Evolutionary conservation across 176 grass and related monocot genomes (phyloP).

Genomic region (Zoysia pacifica): DNA sequence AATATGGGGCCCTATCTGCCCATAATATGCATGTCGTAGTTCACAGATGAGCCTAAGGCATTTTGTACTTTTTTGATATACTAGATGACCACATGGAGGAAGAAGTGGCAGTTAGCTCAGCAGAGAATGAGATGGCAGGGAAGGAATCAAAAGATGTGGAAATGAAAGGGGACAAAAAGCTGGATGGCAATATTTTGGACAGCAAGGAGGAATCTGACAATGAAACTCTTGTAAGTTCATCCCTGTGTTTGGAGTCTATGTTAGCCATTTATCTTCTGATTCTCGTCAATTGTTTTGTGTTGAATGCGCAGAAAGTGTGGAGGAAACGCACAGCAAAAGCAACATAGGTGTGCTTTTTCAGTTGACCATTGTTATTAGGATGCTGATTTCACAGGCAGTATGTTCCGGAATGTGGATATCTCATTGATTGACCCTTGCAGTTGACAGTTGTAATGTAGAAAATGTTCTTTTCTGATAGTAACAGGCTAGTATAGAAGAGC

Average conservation of each 20-base stretch:
- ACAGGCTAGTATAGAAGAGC: slow-evolving; percentile 58
- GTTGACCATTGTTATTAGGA: slow-evolving; percentile 58
- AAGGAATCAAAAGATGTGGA: slow-evolving; percentile 25
- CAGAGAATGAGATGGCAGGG: slow-evolving; percentile 35
- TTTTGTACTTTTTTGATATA: slow-evolving; percentile 25
- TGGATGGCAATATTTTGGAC: slow-evolving; percentile 39
- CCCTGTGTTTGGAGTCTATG: not conserved
- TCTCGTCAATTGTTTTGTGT: slow-evolving; percentile 27
- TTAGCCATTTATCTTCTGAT: slow-evolving; percentile 21
- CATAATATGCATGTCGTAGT: slow-evolving; percentile 22
- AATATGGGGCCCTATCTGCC: not conserved
- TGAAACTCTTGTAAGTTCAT: slow-evolving; percentile 75
- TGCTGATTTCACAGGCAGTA: slow-evolving; percentile 51
- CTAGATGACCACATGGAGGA: slow-evolving; percentile 52
- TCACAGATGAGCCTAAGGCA: slow-evolving; percentile 2
- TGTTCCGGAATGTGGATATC: slow-evolving; percentile 47
- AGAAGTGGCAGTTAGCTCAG: slow-evolving; percentile 31
- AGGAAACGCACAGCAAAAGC: slow-evolving; percentile 68
- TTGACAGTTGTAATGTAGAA: slow-evolving; percentile 65
- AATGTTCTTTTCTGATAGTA: slow-evolving; percentile 54
- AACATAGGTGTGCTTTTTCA: slow-evolving; percentile 49
- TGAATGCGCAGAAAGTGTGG: slow-evolving; percentile 63
- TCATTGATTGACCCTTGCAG: slow-evolving; percentile 56
- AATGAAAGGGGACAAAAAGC: slow-evolving; percentile 42
- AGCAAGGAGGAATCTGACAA: slow-evolving; percentile 62